Evolutionary conservation across 192 early-diverging fungal species (phyloP).

Genomic region (Borealophlyctis nickersoniae): DNA sequence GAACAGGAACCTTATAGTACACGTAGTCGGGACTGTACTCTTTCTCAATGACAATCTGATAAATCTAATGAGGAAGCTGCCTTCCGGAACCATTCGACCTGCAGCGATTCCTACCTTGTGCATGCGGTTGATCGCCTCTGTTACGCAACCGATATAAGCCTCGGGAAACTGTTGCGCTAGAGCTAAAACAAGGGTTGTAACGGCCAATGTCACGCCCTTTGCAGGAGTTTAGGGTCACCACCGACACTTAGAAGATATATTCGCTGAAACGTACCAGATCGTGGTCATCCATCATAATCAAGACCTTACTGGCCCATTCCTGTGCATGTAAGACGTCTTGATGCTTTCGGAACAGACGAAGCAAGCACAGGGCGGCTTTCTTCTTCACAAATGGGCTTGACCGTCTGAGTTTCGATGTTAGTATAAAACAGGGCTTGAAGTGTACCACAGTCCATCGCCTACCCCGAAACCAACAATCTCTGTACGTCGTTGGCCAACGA

Average conservation of each 20-base stretch:
- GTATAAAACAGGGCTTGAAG: background rate
- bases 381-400: conserved; percentile 81
- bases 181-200: conserved; percentile 82
- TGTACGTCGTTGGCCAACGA: conserved; percentile 79
- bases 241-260: conserved; percentile 11
- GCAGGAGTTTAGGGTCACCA: background rate
- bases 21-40: conserved; percentile 82
- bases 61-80: background rate
- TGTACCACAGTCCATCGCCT: conserved; percentile 29
- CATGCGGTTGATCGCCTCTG: conserved; percentile 76
- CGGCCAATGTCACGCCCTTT: conserved; percentile 80
- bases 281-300: conserved; percentile 80
- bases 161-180: conserved; percentile 89
- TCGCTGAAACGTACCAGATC: conserved; percentile 61
- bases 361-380: conserved; percentile 91
- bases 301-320: conserved; percentile 83
- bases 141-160: conserved; percentile 68
- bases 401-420: too few species aligned
- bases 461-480: conserved; percentile 77
- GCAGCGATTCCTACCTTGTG: conserved; percentile 55
- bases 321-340: conserved; percentile 82
- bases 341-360: conserved; percentile 84
- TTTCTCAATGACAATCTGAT: conserved; percentile 76
- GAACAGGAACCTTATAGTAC: conserved; percentile 97
- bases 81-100: background rate